Percentiles rank a stretch among this genome's conserved stretches.
These are phyloP conservation scores for Backusella mclennaniae DNA, from an alignment of 192 early-diverging fungal genomes.

Conservation along the genomic window DNA sequence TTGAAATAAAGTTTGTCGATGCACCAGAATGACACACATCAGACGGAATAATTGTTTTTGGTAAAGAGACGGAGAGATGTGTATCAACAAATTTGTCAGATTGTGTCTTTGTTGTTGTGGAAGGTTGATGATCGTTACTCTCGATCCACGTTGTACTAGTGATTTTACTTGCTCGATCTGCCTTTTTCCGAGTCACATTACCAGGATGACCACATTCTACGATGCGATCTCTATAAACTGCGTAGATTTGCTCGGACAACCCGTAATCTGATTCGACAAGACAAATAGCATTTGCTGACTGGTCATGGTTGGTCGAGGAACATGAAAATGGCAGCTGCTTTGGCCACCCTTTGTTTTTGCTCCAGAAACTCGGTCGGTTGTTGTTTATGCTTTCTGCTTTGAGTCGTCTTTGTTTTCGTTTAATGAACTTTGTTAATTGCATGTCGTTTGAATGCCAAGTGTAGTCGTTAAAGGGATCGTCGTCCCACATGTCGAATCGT, in stretches of 20 bases:
- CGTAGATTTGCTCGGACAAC: constrained; percentile 15
- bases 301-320: constrained; percentile 30
- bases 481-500: constrained; percentile 38
- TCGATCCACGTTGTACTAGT: constrained; percentile 15
- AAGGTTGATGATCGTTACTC: neutral
- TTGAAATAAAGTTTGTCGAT: constrained; percentile 8
- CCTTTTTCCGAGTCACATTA: neutral
- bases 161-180: neutral
- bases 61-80: constrained; percentile 11
- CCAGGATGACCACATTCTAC: constrained; percentile 21
- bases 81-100: constrained; percentile 16
- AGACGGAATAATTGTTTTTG: neutral
- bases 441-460: constrained; percentile 40
- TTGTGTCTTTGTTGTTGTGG: neutral
- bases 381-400: neutral
- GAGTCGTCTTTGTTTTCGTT: neutral
- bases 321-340: constrained; percentile 21
- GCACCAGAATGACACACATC: neutral
- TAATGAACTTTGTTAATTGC: constrained; percentile 29
- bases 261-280: constrained; percentile 15
- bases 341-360: constrained; percentile 22
- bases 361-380: constrained; percentile 26
- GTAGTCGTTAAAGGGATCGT: constrained; percentile 35
- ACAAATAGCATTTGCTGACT: constrained; percentile 22
- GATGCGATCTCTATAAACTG: constrained; percentile 29